phyloP scores from a whole-genome alignment of 352 stramenopile species.

The Phytophthora podocarpi region DNA sequence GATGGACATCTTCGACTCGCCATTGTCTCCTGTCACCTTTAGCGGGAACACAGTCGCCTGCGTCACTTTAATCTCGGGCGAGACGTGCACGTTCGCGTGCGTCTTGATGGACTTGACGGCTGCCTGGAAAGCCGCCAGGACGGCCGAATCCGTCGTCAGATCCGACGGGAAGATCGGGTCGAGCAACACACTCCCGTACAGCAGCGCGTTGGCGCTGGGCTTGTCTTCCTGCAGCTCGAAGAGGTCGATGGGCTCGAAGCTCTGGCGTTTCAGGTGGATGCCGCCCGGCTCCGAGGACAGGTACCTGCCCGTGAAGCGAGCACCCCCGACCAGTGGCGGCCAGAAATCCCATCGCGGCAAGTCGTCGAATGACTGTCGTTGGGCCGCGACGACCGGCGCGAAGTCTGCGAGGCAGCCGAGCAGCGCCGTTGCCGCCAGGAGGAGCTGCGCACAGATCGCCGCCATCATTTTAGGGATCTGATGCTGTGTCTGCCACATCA shows the following conservation, averaged over 20 bases:
- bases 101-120: constrained; percentile 46
- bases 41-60: constrained; percentile 51
- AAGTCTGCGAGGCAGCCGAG: not conserved
- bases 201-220: constrained; percentile 39
- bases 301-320: constrained; percentile 66
- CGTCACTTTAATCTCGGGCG: constrained; percentile 36
- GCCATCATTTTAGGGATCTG: not conserved
- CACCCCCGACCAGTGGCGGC: constrained; percentile 45
- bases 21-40: constrained; percentile 71
- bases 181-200: constrained; percentile 72
- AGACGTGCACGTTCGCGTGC: constrained; percentile 46
- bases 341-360: constrained; percentile 75
- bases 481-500: not conserved
- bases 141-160: constrained; percentile 37
- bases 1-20: constrained; percentile 65
- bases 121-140: constrained; percentile 52
- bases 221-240: constrained; percentile 47
- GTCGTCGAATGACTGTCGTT: constrained; percentile 2
- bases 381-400: not conserved
- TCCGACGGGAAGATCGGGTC: constrained; percentile 38
- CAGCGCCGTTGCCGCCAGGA: not conserved
- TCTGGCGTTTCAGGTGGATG: constrained; percentile 49
- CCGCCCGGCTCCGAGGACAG: constrained; percentile 54
- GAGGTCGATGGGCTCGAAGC: constrained; percentile 63
- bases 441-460: not conserved